Conservation (phyloP, 352 stramenopile species). For the Phytophthora citricola region DNA sequence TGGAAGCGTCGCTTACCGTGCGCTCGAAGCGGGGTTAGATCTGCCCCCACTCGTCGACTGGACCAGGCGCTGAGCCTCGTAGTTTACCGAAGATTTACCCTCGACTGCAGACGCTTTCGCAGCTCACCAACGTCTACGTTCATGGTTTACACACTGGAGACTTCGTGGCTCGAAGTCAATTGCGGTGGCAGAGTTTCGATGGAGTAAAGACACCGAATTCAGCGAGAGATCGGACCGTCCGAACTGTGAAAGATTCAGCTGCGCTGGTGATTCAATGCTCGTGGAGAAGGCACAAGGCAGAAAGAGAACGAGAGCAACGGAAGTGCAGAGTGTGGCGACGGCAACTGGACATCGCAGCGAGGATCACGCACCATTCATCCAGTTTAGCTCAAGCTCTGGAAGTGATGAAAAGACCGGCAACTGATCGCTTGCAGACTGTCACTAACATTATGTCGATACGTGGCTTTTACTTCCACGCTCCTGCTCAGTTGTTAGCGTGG, state of each 20-base stretch:
- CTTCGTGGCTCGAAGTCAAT: conserved; percentile 55
- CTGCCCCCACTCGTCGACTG: background rate
- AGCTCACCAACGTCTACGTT: conserved; percentile 52
- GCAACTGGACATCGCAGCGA: conserved; percentile 51
- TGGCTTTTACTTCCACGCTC: conserved; percentile 41
- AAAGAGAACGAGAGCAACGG: conserved; percentile 31
- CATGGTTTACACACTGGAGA: conserved; percentile 41
- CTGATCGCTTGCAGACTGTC: conserved; percentile 1
- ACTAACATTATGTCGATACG: conserved; percentile 6
- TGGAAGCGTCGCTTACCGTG: conserved; percentile 25
- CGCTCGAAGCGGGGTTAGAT: conserved; percentile 16
- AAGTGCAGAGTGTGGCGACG: conserved; percentile 39
- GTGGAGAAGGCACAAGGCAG: conserved; percentile 47
- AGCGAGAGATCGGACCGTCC: conserved; percentile 26
- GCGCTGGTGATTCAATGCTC: conserved; percentile 60
- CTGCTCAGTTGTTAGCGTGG: conserved; percentile 45
- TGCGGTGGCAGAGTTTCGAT: conserved; percentile 49
- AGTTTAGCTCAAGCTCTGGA: conserved; percentile 13
- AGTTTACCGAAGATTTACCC: conserved; percentile 33
- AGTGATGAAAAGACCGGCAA: background rate
- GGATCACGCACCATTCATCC: conserved; percentile 38
- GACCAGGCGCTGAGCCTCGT: conserved; percentile 3
- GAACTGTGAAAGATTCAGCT: conserved; percentile 37
- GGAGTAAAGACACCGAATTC: conserved; percentile 33
- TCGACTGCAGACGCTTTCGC: conserved; percentile 54